Evolutionary conservation across 2,329 filamentous ascomycete species (phyloP).

Genomic region (Xylaria sp.): DNA sequence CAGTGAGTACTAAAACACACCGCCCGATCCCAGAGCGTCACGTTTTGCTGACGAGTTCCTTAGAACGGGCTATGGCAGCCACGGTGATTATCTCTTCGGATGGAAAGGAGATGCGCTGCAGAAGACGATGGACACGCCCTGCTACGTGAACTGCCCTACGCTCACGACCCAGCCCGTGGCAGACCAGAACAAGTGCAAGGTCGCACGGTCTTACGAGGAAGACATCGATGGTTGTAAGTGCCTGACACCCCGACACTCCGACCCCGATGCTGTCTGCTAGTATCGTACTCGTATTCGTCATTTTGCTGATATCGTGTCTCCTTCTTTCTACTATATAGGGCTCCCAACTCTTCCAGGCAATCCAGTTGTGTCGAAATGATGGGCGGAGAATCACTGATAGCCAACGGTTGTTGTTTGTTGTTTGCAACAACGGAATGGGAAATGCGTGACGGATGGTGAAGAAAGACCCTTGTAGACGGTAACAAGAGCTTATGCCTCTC

Average conservation of each 20-base stretch:
- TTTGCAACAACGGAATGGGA: background rate
- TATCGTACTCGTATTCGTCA: conserved; percentile 12
- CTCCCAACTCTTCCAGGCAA: conserved; percentile 33
- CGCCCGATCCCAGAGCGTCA: background rate
- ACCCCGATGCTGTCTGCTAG: background rate
- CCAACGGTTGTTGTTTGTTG: too few species aligned
- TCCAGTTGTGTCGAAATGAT: conserved; percentile 29
- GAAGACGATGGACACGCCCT: conserved; percentile 42
- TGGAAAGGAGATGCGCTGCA: conserved; percentile 48
- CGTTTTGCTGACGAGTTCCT: background rate
- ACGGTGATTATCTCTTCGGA: conserved; percentile 49
- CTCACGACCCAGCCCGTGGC: conserved; percentile 42
- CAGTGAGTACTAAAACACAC: conserved; percentile 22
- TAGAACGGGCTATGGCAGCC: conserved; percentile 43
- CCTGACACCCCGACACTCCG: background rate
- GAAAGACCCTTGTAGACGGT: background rate
- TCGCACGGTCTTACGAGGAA: conserved; percentile 39
- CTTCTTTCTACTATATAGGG: conserved; percentile 21
- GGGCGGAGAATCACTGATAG: background rate
- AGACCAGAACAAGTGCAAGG: conserved; percentile 43
- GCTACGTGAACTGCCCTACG: conserved; percentile 42
- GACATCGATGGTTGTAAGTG: conserved; percentile 44
- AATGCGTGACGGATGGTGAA: background rate
- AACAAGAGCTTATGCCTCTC: background rate
- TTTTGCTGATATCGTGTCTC: background rate